Evolutionary conservation across 768 basidiomycete genomes (phyloP), one percentile per base, ranked within the genome.

Genomic region (Lactarius hengduanensis): DNA sequence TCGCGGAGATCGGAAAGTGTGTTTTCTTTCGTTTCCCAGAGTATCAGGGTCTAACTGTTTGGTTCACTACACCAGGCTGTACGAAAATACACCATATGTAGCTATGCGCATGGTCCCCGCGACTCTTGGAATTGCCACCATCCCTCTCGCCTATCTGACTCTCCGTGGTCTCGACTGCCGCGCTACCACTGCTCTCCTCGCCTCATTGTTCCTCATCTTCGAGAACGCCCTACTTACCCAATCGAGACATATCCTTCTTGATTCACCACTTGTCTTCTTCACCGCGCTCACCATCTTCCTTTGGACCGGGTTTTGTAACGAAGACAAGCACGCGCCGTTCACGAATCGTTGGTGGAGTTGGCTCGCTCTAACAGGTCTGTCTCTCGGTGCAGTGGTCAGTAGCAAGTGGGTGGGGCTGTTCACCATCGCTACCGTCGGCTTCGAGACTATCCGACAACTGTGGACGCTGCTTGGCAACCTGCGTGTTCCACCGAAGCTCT

Each of bases 341-440:
- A 89, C 90, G 1, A 80, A 85, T 11, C 77, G 80, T 2, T 98
- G 97, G 97, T 99, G 97, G 97, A 80, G 82, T 0, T 96, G 94
- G 91, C 88, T 98, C 38, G 77, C 83, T 15, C 82, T 98, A 47
- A 91, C 92, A 2, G 97, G 97, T 36, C 80, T 96, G 16, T 86
- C 90, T 0, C 87, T 99, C 30, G 97, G 97, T 43, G 95, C 96
- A 5, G 94, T 96, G 58, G 85, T 90, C 38, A 91, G 89, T 72
- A 94, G 93, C 81, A 99, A 98, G 76, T 98, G 96, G 97, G 96
- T 98, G 50, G 97, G 97, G 11, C 80, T 99, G 26, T 98, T 99
- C 79, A 98, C 96, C 16, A 94, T 98, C 71, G 95, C 97, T 10
- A 97, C 96, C 8, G 79, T 99, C 59, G 97, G 96, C 16, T 73